Evolutionary conservation across 2,329 filamentous ascomycete genomes (phyloP).

Genomic region (Talaromyces sp.): DNA sequence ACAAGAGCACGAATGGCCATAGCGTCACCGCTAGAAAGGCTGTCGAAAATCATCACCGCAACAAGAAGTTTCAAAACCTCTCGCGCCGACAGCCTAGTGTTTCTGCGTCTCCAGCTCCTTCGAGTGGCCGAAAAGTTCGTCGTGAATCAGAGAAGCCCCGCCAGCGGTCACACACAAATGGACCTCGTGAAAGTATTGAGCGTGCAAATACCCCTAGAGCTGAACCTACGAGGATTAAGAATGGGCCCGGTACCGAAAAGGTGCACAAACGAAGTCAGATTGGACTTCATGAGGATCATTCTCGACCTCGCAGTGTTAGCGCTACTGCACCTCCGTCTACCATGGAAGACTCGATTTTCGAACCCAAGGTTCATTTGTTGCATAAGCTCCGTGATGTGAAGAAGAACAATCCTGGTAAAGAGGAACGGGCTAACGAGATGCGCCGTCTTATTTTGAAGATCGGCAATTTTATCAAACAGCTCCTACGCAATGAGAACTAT

Average conservation of each 20-base stretch:
- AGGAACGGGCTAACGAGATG: slow-evolving; percentile 43
- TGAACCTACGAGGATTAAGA: slow-evolving; percentile 36
- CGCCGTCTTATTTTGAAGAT: slow-evolving; percentile 44
- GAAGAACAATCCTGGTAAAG: slow-evolving; percentile 45
- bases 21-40: slow-evolving; percentile 64
- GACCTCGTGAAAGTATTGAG: slow-evolving; percentile 42
- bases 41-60: slow-evolving; percentile 89
- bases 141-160: slow-evolving; percentile 43
- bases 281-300: slow-evolving; percentile 33
- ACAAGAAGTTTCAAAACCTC: slow-evolving; percentile 62
- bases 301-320: slow-evolving; percentile 37
- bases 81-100: slow-evolving; percentile 37
- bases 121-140: slow-evolving; percentile 39
- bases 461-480: slow-evolving; percentile 45
- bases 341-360: slow-evolving; percentile 46
- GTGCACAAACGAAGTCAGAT: slow-evolving; percentile 33
- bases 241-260: slow-evolving; percentile 33
- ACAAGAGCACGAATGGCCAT: slow-evolving; percentile 74
- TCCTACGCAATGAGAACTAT: slow-evolving; percentile 36
- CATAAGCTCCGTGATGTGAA: slow-evolving; percentile 45
- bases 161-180: slow-evolving; percentile 41
- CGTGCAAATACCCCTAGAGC: slow-evolving; percentile 41
- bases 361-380: slow-evolving; percentile 44
- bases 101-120: slow-evolving; percentile 46
- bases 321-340: slow-evolving; percentile 33